Evolutionary conservation across 1,284 basidiomycete species (phyloP), one percentile per base, ranked within the genome.

Genomic region (Trichosporon sp.): DNA sequence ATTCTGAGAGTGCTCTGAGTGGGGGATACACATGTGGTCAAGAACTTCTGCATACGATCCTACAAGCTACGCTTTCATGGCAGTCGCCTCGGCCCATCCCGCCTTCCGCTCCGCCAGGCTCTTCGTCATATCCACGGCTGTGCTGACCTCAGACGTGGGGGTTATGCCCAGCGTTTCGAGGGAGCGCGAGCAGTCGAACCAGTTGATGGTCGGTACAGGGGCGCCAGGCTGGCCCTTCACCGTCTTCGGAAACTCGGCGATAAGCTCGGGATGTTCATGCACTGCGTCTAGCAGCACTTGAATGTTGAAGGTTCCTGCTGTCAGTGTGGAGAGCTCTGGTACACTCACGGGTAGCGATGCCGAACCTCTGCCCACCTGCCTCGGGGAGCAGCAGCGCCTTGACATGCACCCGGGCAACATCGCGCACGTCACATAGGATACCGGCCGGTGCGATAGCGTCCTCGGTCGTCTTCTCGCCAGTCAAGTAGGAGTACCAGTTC

Each of bases 391-490:
- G 31, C 2, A 77, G 64, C 2, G 75, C 71, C 38, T 71, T 73
- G 46, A 75, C 70, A 40, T 77, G 76, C 21, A 66, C 65, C n/a
- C 54, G 46, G 4, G 76, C 76, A 19, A 77, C 76, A 38, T 77
- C 76, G 7, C 76, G 74, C 1, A 77, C 76, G 32, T 77, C 76
- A 37, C 75, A 76, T 8, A 77, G 66, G 40, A 76, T 75, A 4
- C 76, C 76, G 1, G 76, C 76, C 2, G 75, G 69, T 19, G 76
- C 76, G 6, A 66, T 64, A 6, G 74, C 75, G 19, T 77, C 76
- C n/a, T 75, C 76, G 6, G 46, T 48, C 2, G 74, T 71, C 71
- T 77, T 77, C 46, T 74, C 21, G n/a, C 76, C 76, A 5, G 64
- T 70, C 31, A 77, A 66, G 69, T 72, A 77, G 0, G 71, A 54